Percentiles rank a stretch among this genome's conserved stretches.
Evolutionary conservation across 2,329 filamentous ascomycete genomes (phyloP).

Genomic region (Cadophora malorum): DNA sequence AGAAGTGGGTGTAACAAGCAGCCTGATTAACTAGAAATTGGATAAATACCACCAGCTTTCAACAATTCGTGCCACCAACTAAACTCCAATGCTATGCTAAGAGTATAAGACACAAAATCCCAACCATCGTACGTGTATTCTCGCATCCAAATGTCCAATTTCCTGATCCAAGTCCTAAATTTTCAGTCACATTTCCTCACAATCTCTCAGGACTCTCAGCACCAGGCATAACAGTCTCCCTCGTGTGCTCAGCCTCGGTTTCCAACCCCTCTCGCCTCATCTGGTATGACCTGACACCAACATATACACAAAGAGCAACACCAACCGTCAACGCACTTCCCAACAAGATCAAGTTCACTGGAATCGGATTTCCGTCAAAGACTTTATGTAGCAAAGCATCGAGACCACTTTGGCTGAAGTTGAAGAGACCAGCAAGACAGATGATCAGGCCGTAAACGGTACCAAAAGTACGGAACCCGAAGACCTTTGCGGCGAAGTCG

Average conservation of each 20-base stretch:
- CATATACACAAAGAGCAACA: conserved; percentile 68
- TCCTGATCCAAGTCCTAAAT: neutral
- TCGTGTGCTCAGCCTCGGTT: conserved; percentile 52
- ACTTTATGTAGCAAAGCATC: conserved; percentile 78
- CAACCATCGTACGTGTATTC: neutral
- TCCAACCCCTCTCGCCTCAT: conserved; percentile 51
- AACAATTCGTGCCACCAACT: neutral
- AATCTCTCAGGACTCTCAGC: conserved; percentile 37
- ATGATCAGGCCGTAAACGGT: conserved; percentile 95
- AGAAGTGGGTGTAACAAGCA: neutral
- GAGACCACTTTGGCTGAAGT: conserved; percentile 81
- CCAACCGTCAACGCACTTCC: conserved; percentile 68
- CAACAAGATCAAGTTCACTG: conserved; percentile 76
- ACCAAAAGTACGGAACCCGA: conserved; percentile 89
- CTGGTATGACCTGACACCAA: conserved; percentile 50
- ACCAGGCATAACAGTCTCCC: conserved; percentile 45
- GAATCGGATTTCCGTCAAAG: conserved; percentile 75
- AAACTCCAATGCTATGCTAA: conserved; percentile 29
- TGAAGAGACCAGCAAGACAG: conserved; percentile 81
- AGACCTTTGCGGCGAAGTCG: conserved; percentile 90
- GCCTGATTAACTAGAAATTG: neutral
- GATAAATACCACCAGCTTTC: neutral
- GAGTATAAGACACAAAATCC: neutral
- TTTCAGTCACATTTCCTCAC: conserved; percentile 9
- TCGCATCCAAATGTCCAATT: neutral